phyloP scores from a whole-genome alignment of 179 eudicot species.

The Dionaea muscipula region DNA sequence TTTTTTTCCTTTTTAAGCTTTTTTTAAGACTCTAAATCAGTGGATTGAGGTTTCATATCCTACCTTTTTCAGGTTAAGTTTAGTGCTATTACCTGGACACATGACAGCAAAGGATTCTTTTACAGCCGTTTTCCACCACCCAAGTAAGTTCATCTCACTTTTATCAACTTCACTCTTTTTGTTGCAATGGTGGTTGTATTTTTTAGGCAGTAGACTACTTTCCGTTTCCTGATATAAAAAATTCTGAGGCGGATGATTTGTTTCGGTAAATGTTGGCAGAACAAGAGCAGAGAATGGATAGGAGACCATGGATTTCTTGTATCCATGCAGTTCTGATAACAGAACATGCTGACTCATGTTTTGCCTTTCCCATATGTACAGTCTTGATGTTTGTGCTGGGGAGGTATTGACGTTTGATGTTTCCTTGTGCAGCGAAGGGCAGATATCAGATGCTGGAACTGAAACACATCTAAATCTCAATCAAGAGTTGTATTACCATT shows the following conservation, averaged over 20 bases:
- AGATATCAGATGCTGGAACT: slow-evolving; percentile 82
- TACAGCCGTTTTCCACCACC: slow-evolving; percentile 85
- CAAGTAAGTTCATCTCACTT: slow-evolving; percentile 41
- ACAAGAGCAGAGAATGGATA: too few relatives aligned
- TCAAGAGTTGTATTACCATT: slow-evolving; percentile 77
- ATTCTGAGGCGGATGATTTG: too few relatives aligned
- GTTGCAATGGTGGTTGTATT: neutral
- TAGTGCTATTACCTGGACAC: slow-evolving; percentile 76
- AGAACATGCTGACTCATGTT: too few relatives aligned
- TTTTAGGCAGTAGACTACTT: neutral
- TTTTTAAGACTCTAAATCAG: neutral
- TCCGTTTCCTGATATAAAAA: neutral
- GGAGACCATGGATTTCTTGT: too few relatives aligned
- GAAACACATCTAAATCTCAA: slow-evolving; percentile 75
- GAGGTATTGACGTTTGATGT: neutral
- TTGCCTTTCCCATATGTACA: too few relatives aligned
- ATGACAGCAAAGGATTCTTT: slow-evolving; percentile 89
- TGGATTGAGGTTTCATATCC: neutral
- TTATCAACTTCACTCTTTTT: neutral
- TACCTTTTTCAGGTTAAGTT: slow-evolving; percentile 66
- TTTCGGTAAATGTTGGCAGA: too few relatives aligned
- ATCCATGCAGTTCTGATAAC: too few relatives aligned
- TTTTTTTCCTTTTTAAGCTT: neutral
- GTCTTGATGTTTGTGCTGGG: slow-evolving; percentile 1
- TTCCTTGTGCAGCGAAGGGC: slow-evolving; percentile 40